Conservation (phyloP, 1,139 yeast species). For the Scheffersomyces insectosa region DNA sequence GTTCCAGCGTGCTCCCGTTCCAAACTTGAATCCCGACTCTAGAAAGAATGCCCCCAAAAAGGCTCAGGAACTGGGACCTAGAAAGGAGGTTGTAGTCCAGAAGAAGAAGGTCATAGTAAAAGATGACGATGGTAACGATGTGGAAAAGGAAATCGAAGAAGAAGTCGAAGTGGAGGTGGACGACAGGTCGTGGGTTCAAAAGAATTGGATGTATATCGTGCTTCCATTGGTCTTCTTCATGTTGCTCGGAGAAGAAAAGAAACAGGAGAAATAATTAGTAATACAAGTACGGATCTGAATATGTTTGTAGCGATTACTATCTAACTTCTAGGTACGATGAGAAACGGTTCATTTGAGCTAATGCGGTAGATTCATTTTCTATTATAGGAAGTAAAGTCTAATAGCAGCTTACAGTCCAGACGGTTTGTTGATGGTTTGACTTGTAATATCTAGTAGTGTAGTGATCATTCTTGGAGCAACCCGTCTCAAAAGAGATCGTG, state of each 20-base stretch:
- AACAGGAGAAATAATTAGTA: conserved; percentile 1
- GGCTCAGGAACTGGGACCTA: conserved; percentile 7
- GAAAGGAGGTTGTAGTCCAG: conserved; percentile 15
- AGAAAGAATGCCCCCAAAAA: conserved; percentile 8
- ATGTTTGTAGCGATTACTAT: too few relatives aligned
- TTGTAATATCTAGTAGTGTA: too few relatives aligned
- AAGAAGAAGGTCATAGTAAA: conserved; percentile 11
- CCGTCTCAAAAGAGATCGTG: too few relatives aligned
- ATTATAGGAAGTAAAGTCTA: too few relatives aligned
- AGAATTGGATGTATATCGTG: conserved; percentile 54
- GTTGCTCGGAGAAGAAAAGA: conserved; percentile 25
- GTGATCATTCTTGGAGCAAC: too few relatives aligned
- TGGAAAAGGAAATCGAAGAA: conserved; percentile 25
- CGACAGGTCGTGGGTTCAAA: conserved; percentile 51
- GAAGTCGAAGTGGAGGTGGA: conserved; percentile 27
- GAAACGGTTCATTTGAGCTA: too few relatives aligned
- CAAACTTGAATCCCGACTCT: conserved; percentile 29
- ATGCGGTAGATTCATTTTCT: too few relatives aligned
- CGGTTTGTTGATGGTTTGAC: too few relatives aligned
- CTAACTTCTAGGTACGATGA: too few relatives aligned
- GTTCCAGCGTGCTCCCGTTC: conserved; percentile 19
- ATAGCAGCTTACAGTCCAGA: too few relatives aligned
- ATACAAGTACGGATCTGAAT: too few relatives aligned
- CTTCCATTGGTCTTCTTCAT: conserved; percentile 36
- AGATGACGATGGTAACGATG: conserved; percentile 28